Percentiles rank a stretch among this genome's conserved stretches.
Conservation (phyloP, 441 rosid species). For the Dalechampia spathulata region DNA sequence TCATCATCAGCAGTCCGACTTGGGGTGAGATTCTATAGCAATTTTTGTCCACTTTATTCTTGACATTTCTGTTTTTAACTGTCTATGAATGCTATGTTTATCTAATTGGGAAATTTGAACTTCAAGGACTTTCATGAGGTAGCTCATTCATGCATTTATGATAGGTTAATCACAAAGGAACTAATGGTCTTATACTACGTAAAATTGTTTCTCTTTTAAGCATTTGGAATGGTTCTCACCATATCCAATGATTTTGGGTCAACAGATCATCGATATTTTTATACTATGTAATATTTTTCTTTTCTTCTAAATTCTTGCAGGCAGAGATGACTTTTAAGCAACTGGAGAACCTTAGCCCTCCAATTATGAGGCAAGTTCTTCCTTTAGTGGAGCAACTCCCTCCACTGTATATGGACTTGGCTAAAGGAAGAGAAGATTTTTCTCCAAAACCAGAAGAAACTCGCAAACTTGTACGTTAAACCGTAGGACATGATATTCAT, state of each 20-base stretch:
- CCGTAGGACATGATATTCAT: neutral
- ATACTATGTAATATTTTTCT: neutral
- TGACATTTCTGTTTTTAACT: neutral
- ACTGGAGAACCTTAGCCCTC: conserved; percentile 80
- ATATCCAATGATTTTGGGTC: no score
- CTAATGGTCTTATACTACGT: no score
- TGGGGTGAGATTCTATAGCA: conserved; percentile 50
- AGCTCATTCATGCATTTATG: neutral
- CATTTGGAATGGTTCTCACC: no score
- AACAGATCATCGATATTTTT: neutral
- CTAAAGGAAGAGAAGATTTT: conserved; percentile 91
- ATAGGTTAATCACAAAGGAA: no score
- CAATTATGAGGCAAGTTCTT: conserved; percentile 89
- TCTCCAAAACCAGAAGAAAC: conserved; percentile 95
- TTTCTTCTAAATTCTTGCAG: conserved; percentile 30
- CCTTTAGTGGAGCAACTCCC: conserved; percentile 95
- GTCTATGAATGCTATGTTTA: neutral
- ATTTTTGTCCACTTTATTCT: neutral
- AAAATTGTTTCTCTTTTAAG: no score
- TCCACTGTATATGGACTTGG: conserved; percentile 86
- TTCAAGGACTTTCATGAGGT: neutral
- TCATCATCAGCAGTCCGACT: conserved; percentile 65
- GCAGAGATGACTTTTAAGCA: conserved; percentile 96
- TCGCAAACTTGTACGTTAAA: conserved; percentile 70
- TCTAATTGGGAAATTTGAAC: conserved; percentile 3